Conservation (phyloP, 345 rosid genomes). For the Syzygium jambos region DNA sequence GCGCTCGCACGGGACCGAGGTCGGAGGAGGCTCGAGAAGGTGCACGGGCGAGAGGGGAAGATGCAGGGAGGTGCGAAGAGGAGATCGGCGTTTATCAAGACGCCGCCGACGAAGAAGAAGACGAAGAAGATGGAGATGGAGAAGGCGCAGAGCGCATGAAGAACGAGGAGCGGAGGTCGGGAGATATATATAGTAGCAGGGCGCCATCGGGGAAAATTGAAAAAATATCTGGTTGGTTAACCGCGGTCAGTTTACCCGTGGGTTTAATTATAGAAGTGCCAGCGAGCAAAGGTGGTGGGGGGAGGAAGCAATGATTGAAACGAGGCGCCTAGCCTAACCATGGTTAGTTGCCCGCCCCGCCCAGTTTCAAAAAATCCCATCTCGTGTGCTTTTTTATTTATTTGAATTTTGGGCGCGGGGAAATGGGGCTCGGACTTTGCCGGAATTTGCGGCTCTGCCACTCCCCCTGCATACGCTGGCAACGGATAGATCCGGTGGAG, state of each 20-base stretch:
- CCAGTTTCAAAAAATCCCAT: not conserved
- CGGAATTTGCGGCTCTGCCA: slow-evolving; percentile 11
- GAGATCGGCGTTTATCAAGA: slow-evolving; percentile 42
- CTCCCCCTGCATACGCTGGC: not conserved
- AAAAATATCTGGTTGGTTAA: slow-evolving; percentile 2
- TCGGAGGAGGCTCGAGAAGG: not conserved
- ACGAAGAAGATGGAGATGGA: not conserved
- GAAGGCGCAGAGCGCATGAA: not conserved
- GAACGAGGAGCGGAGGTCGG: not conserved
- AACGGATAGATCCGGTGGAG: not conserved
- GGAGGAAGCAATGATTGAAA: not conserved
- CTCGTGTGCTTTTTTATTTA: not conserved
- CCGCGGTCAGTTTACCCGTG: not conserved
- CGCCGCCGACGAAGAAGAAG: slow-evolving; percentile 14
- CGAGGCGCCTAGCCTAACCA: not conserved
- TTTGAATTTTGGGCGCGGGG: not conserved
- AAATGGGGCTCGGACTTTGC: not conserved
- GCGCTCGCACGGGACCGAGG: not conserved
- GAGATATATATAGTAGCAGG: not conserved
- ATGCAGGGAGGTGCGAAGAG: not conserved
- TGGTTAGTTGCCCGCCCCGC: slow-evolving; percentile 22
- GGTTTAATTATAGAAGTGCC: slow-evolving; percentile 2
- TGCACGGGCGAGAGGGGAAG: not conserved
- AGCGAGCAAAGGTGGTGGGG: slow-evolving; percentile 1
- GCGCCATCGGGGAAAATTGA: not conserved